Evolutionary conservation across 192 early-diverging fungal genomes (phyloP).

Genomic region (Chytriomyces sp.): DNA sequence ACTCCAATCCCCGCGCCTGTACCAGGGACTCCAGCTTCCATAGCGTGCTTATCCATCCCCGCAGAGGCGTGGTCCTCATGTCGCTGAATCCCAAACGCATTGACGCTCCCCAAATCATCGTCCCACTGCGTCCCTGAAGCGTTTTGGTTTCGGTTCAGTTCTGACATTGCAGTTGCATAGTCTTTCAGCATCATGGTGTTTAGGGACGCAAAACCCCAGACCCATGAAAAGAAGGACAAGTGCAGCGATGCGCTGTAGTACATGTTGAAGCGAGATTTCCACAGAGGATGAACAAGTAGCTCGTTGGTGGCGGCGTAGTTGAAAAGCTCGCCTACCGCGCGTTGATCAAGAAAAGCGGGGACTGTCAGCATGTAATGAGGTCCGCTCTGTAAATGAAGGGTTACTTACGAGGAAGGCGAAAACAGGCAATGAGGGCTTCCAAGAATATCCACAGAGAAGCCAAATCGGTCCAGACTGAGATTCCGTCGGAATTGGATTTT

Average conservation of each 20-base stretch:
- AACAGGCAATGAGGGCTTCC: neutral
- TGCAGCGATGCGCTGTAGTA: neutral
- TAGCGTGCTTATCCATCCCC: too few species aligned
- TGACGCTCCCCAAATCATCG: too few species aligned
- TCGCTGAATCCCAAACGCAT: too few species aligned
- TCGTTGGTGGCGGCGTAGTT: constrained; percentile 1
- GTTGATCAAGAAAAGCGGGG: neutral
- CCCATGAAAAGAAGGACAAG: neutral
- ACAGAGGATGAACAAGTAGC: neutral
- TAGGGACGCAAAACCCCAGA: neutral
- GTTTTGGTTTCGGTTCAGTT: too few species aligned
- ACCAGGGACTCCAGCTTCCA: too few species aligned
- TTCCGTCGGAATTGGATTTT: neutral
- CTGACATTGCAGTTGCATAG: neutral
- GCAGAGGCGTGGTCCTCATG: too few species aligned
- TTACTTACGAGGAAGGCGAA: constrained; percentile 14
- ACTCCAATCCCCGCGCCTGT: too few species aligned
- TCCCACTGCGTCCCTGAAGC: too few species aligned
- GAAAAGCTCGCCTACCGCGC: constrained; percentile 2
- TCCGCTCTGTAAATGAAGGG: neutral
- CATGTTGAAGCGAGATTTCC: neutral
- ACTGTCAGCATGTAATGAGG: neutral
- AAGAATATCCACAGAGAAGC: neutral
- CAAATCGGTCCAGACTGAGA: constrained; percentile 7
- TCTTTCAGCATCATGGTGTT: neutral